A percentile compares a stretch with the other conserved stretches of the same genome.
phyloP scores from a whole-genome alignment of 75 land plant species.

The Pinus tabuliformis region DNA sequence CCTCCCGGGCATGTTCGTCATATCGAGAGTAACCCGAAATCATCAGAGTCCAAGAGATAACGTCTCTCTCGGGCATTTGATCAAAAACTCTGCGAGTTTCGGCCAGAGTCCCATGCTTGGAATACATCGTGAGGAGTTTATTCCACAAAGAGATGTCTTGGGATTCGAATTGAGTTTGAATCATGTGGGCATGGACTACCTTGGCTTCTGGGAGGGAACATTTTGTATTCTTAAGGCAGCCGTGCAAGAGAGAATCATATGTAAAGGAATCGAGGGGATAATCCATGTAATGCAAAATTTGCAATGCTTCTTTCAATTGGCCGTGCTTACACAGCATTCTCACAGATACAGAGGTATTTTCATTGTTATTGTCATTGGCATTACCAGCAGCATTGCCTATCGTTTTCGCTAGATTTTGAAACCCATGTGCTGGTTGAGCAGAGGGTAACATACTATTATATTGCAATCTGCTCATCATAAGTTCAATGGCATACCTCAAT shows the following conservation, averaged over 20 bases:
- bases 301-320: not conserved
- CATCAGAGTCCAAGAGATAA: constrained; percentile 43
- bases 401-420: too few species aligned
- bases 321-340: too few species aligned
- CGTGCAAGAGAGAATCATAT: not conserved
- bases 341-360: too few species aligned
- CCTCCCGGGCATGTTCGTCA: constrained; percentile 20
- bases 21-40: constrained; percentile 24
- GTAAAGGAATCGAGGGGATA: not conserved
- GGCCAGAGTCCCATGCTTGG: constrained; percentile 13
- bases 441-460: too few species aligned
- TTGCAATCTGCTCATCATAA: too few species aligned
- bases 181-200: constrained; percentile 18
- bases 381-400: too few species aligned
- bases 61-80: constrained; percentile 30
- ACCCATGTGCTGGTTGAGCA: too few species aligned
- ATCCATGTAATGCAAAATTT: constrained; percentile 1
- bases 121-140: constrained; percentile 26
- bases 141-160: constrained; percentile 16
- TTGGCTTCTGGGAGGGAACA: not conserved
- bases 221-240: not conserved
- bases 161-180: constrained; percentile 10
- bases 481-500: too few species aligned
- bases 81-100: constrained; percentile 26
- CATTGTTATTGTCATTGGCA: too few species aligned